Evolutionary conservation across 1,139 yeast species (phyloP).

Genomic region (Pichia sp.): DNA sequence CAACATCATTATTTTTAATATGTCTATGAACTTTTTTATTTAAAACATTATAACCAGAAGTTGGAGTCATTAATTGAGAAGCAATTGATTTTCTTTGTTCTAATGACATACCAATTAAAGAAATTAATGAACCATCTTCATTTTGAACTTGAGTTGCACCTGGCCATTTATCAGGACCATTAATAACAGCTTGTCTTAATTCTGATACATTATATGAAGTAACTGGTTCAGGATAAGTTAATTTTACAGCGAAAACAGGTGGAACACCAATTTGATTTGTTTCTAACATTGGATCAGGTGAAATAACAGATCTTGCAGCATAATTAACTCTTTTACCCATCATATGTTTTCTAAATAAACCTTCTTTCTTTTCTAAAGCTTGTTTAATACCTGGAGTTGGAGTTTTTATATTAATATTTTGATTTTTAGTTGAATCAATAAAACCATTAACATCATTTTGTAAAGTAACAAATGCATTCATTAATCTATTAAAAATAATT

Average conservation of each 20-base stretch:
- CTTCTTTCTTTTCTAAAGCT: slow-evolving; percentile 97
- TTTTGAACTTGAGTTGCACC: slow-evolving; percentile 96
- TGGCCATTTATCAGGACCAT: slow-evolving; percentile 98
- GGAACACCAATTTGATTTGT: slow-evolving; percentile 98
- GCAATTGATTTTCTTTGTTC: slow-evolving; percentile 98
- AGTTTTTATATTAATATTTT: slow-evolving; percentile 49
- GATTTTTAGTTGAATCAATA: slow-evolving; percentile 87
- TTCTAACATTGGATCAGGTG: slow-evolving; percentile 97
- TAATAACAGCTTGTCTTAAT: slow-evolving; percentile 88
- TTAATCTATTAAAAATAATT: slow-evolving; percentile 75
- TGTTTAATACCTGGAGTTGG: slow-evolving; percentile 96
- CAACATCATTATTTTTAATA: slow-evolving; percentile 90
- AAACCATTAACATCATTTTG: slow-evolving; percentile 95
- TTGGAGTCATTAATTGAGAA: slow-evolving; percentile 85
- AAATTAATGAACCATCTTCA: slow-evolving; percentile 86
- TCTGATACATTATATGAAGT: slow-evolving; percentile 90
- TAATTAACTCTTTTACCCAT: slow-evolving; percentile 99
- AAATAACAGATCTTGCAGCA: slow-evolving; percentile 98
- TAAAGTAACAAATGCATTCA: slow-evolving; percentile 90
- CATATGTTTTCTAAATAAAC: slow-evolving; percentile 97
- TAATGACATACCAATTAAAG: slow-evolving; percentile 78
- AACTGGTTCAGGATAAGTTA: slow-evolving; percentile 98
- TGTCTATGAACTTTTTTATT: slow-evolving; percentile 94
- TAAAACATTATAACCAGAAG: slow-evolving; percentile 41
- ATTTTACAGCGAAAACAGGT: slow-evolving; percentile 91